Conservation (phyloP, 1,139 yeast genomes). For the Barnettozyma hawaiiensis region DNA sequence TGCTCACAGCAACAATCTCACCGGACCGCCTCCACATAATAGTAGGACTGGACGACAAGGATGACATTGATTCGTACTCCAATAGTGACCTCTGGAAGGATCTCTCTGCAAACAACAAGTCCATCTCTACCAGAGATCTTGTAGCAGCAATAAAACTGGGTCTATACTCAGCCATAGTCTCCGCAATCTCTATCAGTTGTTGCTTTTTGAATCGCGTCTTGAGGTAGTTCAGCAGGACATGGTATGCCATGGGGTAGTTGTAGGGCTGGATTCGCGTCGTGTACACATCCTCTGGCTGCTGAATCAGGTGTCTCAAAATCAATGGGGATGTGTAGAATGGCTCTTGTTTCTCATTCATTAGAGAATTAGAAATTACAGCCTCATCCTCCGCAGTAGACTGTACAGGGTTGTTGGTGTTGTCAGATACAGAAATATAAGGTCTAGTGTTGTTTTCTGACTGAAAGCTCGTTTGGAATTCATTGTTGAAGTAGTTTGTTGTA, state of each 20-base stretch:
- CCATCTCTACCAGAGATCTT: conserved; percentile 60
- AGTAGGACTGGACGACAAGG: conserved; percentile 57
- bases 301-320: conserved; percentile 53
- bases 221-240: conserved; percentile 51
- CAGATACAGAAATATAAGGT: conserved; percentile 27
- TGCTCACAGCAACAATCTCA: conserved; percentile 65
- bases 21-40: conserved; percentile 78
- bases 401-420: conserved; percentile 20
- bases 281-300: conserved; percentile 61
- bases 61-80: conserved; percentile 50
- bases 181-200: conserved; percentile 51
- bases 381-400: conserved; percentile 5
- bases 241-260: conserved; percentile 65
- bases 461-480: conserved; percentile 24
- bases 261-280: conserved; percentile 47
- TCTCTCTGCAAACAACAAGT: conserved; percentile 59
- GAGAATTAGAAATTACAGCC: conserved; percentile 13
- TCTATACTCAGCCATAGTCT: conserved; percentile 62
- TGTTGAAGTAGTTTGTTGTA: conserved; percentile 10
- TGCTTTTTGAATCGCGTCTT: conserved; percentile 47
- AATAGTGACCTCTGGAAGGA: conserved; percentile 62
- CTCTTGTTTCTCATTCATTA: conserved; percentile 25
- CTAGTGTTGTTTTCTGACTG: conserved; percentile 26
- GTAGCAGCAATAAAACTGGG: conserved; percentile 74
- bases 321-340: conserved; percentile 47